Evolutionary conservation across 768 basidiomycete genomes (phyloP), one percentile per base, ranked within the genome.

Genomic region (Suillus subalutaceus): DNA sequence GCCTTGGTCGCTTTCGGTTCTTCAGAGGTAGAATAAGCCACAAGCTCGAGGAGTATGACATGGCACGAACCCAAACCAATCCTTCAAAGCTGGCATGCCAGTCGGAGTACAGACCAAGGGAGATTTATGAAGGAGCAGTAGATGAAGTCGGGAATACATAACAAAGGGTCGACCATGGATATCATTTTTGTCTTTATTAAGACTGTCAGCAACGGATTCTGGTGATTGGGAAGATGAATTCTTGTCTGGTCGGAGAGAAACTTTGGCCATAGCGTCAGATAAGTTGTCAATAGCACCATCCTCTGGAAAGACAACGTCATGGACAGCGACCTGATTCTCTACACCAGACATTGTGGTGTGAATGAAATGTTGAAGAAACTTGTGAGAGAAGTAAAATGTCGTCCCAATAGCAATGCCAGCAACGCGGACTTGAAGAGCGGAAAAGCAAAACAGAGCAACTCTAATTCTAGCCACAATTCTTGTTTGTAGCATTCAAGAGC

Each of bases 21-120:
- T 86, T 67, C 26, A 61, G 68, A 65, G 61, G 26, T 15, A 63
- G 50, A 60, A 78, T 82, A 69, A 69, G 67, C 61, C 43, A 69
- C 67, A 52, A 57, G 66, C 40, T 71, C 65, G 66, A 65, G 66
- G 65, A 68, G 62, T 44, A 62, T 38, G 63, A 46, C 62, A 58
- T 30, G 66, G 63, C 46, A 81, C 87, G 66, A 75, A 95, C 93
- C 93, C 93, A 79, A 94, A 95, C 93, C 93, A 95, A 56, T 90
- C 87, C 79, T 89, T 93, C 62, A 95, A 79, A 56, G 86, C 82
- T 60, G 93, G 93, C 94, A 95, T 94, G 69, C 86, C 86, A 61
- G 80, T 74, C 7, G 94, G 93, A 32, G 83, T 80, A 67, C 84
- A 81, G 32, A 95, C 90, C 48, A 94, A 79, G 30, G 91, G 90